These are phyloP conservation scores for Aspergillus tubingensis DNA, from an alignment of 2,329 filamentous ascomycete species.

Conservation along the genomic window DNA sequence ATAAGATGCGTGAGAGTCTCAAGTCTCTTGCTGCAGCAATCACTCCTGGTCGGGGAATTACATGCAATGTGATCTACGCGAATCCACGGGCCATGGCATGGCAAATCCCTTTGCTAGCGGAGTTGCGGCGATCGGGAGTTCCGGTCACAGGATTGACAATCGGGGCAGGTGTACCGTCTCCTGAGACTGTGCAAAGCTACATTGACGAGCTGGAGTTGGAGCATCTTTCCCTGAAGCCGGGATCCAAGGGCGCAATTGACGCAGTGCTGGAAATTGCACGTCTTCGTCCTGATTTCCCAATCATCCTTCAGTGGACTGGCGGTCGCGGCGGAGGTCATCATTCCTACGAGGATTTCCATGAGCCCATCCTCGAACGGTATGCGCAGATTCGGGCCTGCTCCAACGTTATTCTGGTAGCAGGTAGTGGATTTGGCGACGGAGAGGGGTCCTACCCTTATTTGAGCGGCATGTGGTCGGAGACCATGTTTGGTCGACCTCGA, in stretches of 20 bases:
- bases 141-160: not conserved
- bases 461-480: not conserved
- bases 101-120: conserved; percentile 2
- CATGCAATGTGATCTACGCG: conserved; percentile 13
- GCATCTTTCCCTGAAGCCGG: not conserved
- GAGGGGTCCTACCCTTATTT: not conserved
- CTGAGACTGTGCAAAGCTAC: not conserved
- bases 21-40: not conserved
- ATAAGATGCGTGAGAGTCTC: not conserved
- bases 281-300: not conserved
- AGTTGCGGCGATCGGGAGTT: not conserved
- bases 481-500: not conserved
- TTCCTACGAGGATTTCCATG: conserved; percentile 3
- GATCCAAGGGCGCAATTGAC: not conserved
- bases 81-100: not conserved
- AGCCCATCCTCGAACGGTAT: not conserved
- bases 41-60: conserved; percentile 5
- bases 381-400: not conserved
- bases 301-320: conserved; percentile 2
- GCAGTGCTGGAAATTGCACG: not conserved
- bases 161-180: not conserved
- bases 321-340: conserved; percentile 1
- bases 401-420: not conserved
- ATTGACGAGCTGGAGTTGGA: not conserved
- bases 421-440: not conserved